Conservation (phyloP, 441 rosid species). For the Gossypium trilobum region DNA sequence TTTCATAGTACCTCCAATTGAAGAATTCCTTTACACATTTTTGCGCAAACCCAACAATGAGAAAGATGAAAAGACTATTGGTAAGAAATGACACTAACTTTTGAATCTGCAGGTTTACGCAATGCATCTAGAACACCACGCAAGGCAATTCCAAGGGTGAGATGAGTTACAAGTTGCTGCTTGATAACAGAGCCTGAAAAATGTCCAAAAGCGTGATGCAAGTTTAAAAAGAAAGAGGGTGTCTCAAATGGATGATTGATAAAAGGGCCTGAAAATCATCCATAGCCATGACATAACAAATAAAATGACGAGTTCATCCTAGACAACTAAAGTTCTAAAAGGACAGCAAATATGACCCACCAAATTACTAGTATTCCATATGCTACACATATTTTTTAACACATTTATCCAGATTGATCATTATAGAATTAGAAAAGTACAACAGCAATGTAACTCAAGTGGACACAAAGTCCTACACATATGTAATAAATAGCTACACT, state of each 20-base stretch:
- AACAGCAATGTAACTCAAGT: neutral
- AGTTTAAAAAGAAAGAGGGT: neutral
- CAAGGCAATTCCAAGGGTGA: conserved; percentile 85
- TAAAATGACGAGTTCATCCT: neutral
- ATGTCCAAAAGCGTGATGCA: conserved; percentile 10
- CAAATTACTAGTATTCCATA: neutral
- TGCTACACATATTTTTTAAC: neutral
- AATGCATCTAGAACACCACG: conserved; percentile 95
- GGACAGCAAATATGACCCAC: neutral
- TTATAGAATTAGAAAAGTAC: neutral
- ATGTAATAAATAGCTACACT: neutral
- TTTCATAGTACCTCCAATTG: neutral
- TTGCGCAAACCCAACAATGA: neutral
- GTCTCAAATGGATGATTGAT: neutral
- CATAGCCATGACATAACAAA: neutral
- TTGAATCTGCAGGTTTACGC: conserved; percentile 96
- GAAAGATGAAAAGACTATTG: neutral
- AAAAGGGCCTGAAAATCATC: neutral
- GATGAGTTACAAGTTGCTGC: conserved; percentile 92
- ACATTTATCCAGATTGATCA: neutral
- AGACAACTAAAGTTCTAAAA: neutral
- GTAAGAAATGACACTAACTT: conserved; percentile 37
- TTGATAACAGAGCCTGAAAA: conserved; percentile 78
- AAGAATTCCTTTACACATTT: neutral
- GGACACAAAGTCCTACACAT: neutral